Evolutionary conservation across 1,284 basidiomycete genomes (phyloP).

Genomic region (Anthracocystis walkeri): DNA sequence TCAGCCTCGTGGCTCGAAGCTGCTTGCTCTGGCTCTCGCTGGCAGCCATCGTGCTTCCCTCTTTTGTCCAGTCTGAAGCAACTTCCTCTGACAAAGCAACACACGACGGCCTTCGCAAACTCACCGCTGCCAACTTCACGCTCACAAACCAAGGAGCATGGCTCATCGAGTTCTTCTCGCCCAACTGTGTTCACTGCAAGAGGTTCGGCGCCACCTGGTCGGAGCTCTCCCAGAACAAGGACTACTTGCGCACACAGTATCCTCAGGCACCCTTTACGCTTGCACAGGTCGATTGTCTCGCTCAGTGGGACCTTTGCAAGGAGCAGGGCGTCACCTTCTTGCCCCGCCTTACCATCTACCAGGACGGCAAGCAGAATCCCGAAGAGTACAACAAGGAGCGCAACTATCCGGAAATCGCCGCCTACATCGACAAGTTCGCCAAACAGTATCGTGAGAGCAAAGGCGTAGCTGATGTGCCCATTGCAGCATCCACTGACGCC

Average conservation of each 20-base stretch:
- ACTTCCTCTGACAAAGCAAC: constrained; percentile 36
- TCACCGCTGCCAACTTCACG: constrained; percentile 59
- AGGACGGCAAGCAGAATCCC: constrained; percentile 53
- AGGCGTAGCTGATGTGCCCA: constrained; percentile 32
- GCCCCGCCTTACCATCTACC: constrained; percentile 58
- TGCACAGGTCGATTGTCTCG: constrained; percentile 65
- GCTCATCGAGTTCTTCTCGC: constrained; percentile 71
- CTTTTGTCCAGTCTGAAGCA: constrained; percentile 14
- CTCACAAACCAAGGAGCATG: constrained; percentile 58
- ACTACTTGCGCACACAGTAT: constrained; percentile 72
- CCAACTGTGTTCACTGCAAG: constrained; percentile 83
- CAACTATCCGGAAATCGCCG: constrained; percentile 57
- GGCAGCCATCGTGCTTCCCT: constrained; percentile 10
- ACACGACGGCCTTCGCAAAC: constrained; percentile 50
- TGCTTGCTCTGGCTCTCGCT: constrained; percentile 13
- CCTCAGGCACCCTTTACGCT: constrained; percentile 62
- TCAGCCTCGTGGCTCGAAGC: constrained; percentile 7
- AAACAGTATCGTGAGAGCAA: constrained; percentile 48
- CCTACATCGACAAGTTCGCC: constrained; percentile 58
- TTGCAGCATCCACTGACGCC: constrained; percentile 9
- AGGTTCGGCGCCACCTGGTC: constrained; percentile 86
- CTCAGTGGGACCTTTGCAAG: constrained; percentile 59
- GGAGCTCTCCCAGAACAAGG: constrained; percentile 75
- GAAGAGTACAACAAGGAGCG: constrained; percentile 54
- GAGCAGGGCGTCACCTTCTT: constrained; percentile 54